Base-by-base conservation (phyloP, 2,329 filamentous ascomycete genomes). In the Phoma sp. region DNA sequence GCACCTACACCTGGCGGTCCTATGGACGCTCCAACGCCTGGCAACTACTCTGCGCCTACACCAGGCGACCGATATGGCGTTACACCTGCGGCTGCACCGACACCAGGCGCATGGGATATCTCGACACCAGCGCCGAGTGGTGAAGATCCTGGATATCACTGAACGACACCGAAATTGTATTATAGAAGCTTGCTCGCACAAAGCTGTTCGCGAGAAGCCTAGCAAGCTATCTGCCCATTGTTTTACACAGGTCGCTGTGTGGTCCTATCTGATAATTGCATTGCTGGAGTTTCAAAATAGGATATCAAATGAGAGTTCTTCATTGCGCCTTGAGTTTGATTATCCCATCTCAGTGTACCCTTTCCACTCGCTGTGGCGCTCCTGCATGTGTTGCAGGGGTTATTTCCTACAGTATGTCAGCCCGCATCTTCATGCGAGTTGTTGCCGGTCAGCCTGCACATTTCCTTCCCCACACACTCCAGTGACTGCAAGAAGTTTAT, bases 51-150 rank as follows among this genome's bases (percentile, higher is more conserved):
- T 32, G 74, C 75, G 15, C 71, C 74, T 10, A 77, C 74, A 3
- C 74, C 75, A 6, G 72, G 70, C 12, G 71, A 72, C 15, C 63
- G 55, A 10, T 74, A 75, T 53, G 76, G 74, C 29, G 69, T 72
- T 18, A 78, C 77, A 26, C 71, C 71, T 26, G 87, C 86, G 18
- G 51, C 36, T 12, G 51, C 51, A 17, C 84, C 86, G 1, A 89
- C 86, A n/a, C 86, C 86, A 4, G 80, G 79, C 9, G 78, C 76
- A 12, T 81, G 79, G 53, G 86, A 84, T 2, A 87, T 87, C 4
- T 79, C 78, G 5, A 68, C 65, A 15, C 65, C 65, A 21, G 65
- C 64, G 34, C 62, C 65, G n/a, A 65, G 64, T 29, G 65, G 64
- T 15, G 65, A 64, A 43, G 61, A 68, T 32, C 65, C 62, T 7